Base-by-base conservation (phyloP, 192 early-diverging fungal genomes). In the Backusella parvicylindrica region DNA sequence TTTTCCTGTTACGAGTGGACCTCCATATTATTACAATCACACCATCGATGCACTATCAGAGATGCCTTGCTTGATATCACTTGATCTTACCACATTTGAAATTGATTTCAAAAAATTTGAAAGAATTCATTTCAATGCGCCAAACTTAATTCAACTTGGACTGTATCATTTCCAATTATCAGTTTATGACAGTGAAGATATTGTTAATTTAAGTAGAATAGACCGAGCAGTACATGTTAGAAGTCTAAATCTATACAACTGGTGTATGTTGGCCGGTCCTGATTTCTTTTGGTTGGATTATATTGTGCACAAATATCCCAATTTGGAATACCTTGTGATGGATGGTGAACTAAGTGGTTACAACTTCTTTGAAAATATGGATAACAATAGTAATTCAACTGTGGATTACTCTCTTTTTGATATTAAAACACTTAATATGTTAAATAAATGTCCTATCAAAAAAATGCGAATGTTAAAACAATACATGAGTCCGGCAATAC, bases 231-330 rank as follows among this genome's bases (percentile, higher is more conserved):
- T 60, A 60, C 21, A 28, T 28, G 0, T 60, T 8, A 60, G 28
- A 28, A 60, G 23, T 26, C 12, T 60, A 28, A 60, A 60, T 28
- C 26, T 60, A 26, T 28, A 60, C 12, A 60, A 60, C 53, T 26
- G 23, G 53, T 60, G 53, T 2, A 26, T 28, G 53, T 9, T 60
- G 53, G 53, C 23, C 3, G 53, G 53, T 3, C 23, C 53, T 23
- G 5, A 60, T 28, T 60, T 60, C 53, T 60, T 60, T 60, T 60
- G 53, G 53, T 28, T 60, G 53, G 53, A 60, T 60, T 60, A 60
- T 12, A 13, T 60, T 60, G 23, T 60, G 12, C 21, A 60, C 53
- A 60, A 60, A 28, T 60, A 60, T 11, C 53, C 53, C 11, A 60
- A 60, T 60, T 26, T 60, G 11, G 53, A 60, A 28, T 28, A 12